Base-by-base conservation (phyloP, 2,329 filamentous ascomycete species). In the Cordyceps cicadae region DNA sequence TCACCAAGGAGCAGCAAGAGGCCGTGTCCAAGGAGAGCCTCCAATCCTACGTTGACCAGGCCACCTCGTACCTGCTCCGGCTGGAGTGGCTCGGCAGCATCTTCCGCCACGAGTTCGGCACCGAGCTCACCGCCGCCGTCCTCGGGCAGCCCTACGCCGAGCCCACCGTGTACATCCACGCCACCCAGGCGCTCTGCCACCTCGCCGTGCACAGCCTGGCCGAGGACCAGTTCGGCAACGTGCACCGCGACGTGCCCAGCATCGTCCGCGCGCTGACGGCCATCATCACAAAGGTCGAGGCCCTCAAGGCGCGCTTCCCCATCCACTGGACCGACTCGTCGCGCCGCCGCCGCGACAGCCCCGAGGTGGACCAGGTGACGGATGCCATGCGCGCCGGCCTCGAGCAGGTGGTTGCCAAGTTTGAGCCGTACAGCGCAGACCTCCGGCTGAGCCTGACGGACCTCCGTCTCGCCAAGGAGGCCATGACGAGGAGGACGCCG, bases 141-240 rank as follows among this genome's bases (percentile, higher is more conserved):
- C 79, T 94, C 21, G 92, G 91, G 37, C 77, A 81, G 0, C 92
- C 92, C 0, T 86, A 88, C 68, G 88, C 87, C 3, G 86, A 89
- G 68, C 76, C 85, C 1, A 83, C 83, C 34, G 76, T 88, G 17
- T 87, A 91, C 65, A 74, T 88, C 55, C 86, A 93, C 69, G 88
- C 90, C 1, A 79, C 87, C n/a, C 84, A 86, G 62, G 83, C 87
- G 0, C 75, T 94, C 45, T 85, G 84, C 14, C 80, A 82, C 54
- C 79, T 97, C 32, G 83, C 89, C 0, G 81, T 90, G 4, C 82
- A 83, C 63, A 93, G 89, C 72, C 75, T 97, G 59, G 77, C 78
- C 3, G 92, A 97, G 72, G 93, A 97, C 70, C 81, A 82, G 52
- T 94, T 86, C 69, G 93, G 93, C 15, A 89, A 90, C 66, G 93